Evolutionary conservation across 345 rosid genomes (phyloP).

Genomic region (Eucalyptus polybractea): DNA sequence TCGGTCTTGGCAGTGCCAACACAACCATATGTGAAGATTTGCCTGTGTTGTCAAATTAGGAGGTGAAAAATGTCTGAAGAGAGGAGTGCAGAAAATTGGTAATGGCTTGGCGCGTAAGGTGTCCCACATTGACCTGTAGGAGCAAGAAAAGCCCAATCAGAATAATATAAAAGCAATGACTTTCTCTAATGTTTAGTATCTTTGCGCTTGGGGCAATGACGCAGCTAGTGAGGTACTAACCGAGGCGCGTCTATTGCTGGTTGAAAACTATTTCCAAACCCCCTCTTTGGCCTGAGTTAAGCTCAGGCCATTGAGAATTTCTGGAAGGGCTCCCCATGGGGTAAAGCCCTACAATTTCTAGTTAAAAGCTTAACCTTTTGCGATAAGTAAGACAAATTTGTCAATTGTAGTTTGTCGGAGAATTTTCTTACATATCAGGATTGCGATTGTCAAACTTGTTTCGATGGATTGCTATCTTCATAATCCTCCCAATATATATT

Average conservation of each 20-base stretch:
- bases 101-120: not conserved
- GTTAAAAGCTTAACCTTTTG: not conserved
- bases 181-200: not conserved
- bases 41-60: not conserved
- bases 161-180: not conserved
- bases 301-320: conserved; percentile 20
- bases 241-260: conserved; percentile 33
- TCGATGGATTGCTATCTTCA: not conserved
- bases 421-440: not conserved
- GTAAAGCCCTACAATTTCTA: conserved; percentile 2
- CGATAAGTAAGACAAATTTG: not conserved
- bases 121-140: not conserved
- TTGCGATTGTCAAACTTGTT: not conserved
- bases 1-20: not conserved
- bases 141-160: not conserved
- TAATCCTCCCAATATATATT: not conserved
- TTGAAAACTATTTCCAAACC: conserved; percentile 40
- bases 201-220: conserved; percentile 26
- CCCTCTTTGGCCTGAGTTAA: conserved; percentile 16
- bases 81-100: not conserved
- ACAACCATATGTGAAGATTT: not conserved
- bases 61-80: not conserved
- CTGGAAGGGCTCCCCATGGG: conserved; percentile 26
- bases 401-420: not conserved
- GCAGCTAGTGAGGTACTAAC: conserved; percentile 25